Evolutionary conservation across 495 filamentous ascomycete genomes (phyloP).

Genomic region (Tricharina praecox): DNA sequence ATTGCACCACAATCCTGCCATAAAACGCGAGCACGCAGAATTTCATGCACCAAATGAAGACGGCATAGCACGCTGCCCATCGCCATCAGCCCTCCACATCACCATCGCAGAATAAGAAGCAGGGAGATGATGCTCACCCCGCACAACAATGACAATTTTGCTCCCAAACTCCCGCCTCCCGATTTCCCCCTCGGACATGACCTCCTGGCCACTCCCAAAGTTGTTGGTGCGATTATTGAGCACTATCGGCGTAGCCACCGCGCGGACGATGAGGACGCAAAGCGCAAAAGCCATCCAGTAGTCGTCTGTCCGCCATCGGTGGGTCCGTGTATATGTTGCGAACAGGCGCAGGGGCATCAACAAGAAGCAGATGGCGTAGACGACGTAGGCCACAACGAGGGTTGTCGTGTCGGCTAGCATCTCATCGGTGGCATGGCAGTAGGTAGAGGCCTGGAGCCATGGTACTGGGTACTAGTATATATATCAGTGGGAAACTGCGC

Average conservation of each 20-base stretch:
- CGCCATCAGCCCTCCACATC: no score
- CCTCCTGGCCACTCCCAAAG: not conserved
- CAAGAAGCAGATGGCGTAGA: slow-evolving; percentile 10
- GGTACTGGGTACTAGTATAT: no score
- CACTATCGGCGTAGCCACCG: not conserved
- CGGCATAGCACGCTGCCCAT: slow-evolving; percentile 19
- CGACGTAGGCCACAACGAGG: slow-evolving; percentile 14
- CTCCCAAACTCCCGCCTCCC: slow-evolving; percentile 17
- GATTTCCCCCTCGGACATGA: not conserved
- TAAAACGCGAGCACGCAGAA: slow-evolving; percentile 17
- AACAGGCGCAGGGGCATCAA: slow-evolving; percentile 10
- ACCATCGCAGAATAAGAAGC: no score
- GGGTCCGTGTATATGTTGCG: slow-evolving; percentile 5
- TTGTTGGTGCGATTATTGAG: not conserved
- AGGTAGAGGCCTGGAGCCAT: no score
- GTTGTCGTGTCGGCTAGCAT: slow-evolving; percentile 13
- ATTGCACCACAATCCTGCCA: slow-evolving; percentile 9
- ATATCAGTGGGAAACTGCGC: no score
- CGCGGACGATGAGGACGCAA: slow-evolving; percentile 1
- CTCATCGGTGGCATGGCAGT: no score
- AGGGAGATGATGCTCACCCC: no score
- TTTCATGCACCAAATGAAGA: slow-evolving; percentile 21
- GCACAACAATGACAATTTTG: slow-evolving; percentile 16
- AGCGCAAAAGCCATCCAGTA: slow-evolving; percentile 16
- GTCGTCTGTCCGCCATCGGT: slow-evolving; percentile 12